Conservation (phyloP, 441 rosid genomes). For the Croton laevigatus region DNA sequence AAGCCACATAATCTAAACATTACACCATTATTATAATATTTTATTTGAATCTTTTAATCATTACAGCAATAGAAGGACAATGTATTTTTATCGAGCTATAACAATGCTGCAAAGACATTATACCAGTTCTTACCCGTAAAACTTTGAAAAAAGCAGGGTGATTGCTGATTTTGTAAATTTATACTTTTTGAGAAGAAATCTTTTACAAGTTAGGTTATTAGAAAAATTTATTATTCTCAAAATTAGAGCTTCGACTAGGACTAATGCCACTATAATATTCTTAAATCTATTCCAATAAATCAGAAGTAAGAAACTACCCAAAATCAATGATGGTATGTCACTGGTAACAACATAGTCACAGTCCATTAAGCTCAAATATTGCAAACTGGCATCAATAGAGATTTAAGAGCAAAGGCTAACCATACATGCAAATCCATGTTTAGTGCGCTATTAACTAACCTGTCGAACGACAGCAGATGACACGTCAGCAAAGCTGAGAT, state of each 20-base stretch:
- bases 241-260: background rate
- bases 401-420: background rate
- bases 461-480: conserved; percentile 85
- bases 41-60: background rate
- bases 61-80: background rate
- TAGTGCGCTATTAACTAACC: conserved; percentile 42
- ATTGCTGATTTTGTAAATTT: background rate
- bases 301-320: background rate
- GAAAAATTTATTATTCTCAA: background rate
- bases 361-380: background rate
- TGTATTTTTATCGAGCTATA: background rate
- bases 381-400: background rate
- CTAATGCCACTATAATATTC: background rate
- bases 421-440: background rate
- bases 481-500: conserved; percentile 78
- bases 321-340: background rate
- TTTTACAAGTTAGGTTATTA: background rate
- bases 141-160: background rate
- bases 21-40: background rate
- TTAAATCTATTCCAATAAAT: background rate
- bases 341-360: background rate
- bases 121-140: background rate
- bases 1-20: background rate
- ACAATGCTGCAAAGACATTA: background rate
- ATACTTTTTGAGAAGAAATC: no score